Percentiles rank a stretch among this genome's conserved stretches.
phyloP scores from a whole-genome alignment of 306 rosid genomes.

The Arachis stenosperma region DNA sequence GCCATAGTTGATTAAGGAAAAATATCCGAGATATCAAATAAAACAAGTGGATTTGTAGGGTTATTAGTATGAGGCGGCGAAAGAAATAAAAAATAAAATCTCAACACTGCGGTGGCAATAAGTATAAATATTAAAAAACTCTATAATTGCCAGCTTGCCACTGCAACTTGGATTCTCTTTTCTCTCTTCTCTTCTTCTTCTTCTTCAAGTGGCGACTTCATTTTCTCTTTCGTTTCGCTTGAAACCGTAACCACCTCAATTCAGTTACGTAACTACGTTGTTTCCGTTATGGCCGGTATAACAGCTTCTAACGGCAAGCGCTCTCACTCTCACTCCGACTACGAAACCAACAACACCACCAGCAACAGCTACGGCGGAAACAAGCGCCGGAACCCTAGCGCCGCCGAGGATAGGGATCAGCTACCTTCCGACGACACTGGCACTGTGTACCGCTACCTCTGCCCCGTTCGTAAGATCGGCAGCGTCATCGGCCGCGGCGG shows the following conservation, averaged over 20 bases:
- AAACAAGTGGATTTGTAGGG: conserved; percentile 55
- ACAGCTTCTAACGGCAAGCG: conserved; percentile 75
- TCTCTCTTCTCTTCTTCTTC: background rate
- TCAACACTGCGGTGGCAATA: background rate
- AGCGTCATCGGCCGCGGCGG: conserved; percentile 97
- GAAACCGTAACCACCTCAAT: background rate
- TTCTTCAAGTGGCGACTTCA: background rate
- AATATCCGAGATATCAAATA: no score
- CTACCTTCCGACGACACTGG: conserved; percentile 60
- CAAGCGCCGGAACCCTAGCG: conserved; percentile 63
- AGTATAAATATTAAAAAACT: background rate
- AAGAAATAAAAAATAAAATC: background rate
- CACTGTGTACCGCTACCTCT: conserved; percentile 77
- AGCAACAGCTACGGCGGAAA: conserved; percentile 44
- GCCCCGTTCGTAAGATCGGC: conserved; percentile 90
- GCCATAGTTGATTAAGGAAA: background rate
- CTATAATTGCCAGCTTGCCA: background rate
- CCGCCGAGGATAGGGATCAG: conserved; percentile 69
- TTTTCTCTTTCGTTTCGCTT: background rate
- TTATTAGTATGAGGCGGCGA: background rate
- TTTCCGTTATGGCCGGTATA: conserved; percentile 68
- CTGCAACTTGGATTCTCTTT: background rate
- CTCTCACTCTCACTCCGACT: conserved; percentile 67
- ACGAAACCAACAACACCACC: conserved; percentile 43
- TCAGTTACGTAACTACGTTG: background rate